Percentiles rank a stretch among this genome's conserved stretches.
These are phyloP conservation scores for Nothopassalora personata DNA, from an alignment of 2,329 filamentous ascomycete species.

Conservation along the genomic window DNA sequence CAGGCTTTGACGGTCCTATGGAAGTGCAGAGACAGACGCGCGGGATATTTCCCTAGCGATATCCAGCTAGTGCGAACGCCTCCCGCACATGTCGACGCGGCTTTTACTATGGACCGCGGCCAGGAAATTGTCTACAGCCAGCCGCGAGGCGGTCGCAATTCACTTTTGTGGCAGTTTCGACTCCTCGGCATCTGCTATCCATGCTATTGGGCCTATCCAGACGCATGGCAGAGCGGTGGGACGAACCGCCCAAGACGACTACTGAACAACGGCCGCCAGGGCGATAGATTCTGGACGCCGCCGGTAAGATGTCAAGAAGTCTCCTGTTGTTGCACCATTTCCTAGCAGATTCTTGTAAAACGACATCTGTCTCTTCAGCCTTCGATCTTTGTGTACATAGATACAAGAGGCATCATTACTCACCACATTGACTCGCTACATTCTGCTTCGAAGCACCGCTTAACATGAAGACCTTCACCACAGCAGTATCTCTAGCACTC, in stretches of 20 bases:
- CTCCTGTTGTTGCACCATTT: not conserved
- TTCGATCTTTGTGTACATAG: not conserved
- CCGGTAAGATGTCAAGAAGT: not conserved
- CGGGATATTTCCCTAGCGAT: not conserved
- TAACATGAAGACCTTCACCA: slow-evolving; percentile 12
- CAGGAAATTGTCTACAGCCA: slow-evolving; percentile 1
- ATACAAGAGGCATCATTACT: not conserved
- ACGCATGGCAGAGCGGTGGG: not conserved
- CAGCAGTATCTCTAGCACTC: slow-evolving; percentile 11
- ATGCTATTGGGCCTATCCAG: not conserved
- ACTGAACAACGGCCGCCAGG: not conserved
- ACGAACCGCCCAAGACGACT: not conserved
- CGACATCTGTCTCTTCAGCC: not conserved
- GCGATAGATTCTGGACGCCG: not conserved
- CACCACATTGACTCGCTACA: not conserved
- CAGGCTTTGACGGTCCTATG: not conserved
- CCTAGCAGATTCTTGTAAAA: not conserved
- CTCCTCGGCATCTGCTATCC: not conserved
- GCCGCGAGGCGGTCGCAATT: not conserved
- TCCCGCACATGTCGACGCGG: not conserved
- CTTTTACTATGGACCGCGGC: not conserved
- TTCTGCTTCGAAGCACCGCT: not conserved
- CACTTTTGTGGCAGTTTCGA: not conserved
- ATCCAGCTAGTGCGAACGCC: not conserved
- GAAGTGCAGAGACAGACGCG: not conserved